phyloP scores from a whole-genome alignment of 352 stramenopile species.

The Globisporangium splendens region DNA sequence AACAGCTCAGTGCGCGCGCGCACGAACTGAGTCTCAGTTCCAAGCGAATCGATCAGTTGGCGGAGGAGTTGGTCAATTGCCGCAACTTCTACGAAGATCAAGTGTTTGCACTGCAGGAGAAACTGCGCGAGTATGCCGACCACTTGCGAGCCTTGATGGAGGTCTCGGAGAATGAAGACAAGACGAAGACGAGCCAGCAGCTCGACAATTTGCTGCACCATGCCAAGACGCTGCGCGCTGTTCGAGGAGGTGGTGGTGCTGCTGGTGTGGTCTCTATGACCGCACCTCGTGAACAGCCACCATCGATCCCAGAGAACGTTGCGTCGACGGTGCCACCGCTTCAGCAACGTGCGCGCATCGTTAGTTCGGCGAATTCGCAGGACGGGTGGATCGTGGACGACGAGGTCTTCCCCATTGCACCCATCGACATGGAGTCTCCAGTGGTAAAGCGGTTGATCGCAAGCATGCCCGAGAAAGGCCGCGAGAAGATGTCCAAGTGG shows the following conservation, averaged over 20 bases:
- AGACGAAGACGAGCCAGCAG: slow-evolving; percentile 20
- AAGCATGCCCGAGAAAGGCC: slow-evolving; percentile 59
- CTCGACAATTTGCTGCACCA: slow-evolving; percentile 49
- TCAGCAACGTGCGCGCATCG: slow-evolving; percentile 17
- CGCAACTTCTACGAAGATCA: slow-evolving; percentile 56
- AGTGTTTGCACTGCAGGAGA: slow-evolving; percentile 37
- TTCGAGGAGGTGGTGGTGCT: slow-evolving; percentile 43
- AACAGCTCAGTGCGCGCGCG: slow-evolving; percentile 47
- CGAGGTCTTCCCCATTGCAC: slow-evolving; percentile 59
- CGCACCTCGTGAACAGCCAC: slow-evolving; percentile 1
- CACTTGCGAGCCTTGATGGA: slow-evolving; percentile 44
- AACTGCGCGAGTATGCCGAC: slow-evolving; percentile 45
- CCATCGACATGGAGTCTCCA: slow-evolving; percentile 76
- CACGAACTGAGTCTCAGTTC: slow-evolving; percentile 43
- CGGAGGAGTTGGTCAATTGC: slow-evolving; percentile 43
- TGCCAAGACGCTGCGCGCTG: slow-evolving; percentile 53
- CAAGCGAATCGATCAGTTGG: slow-evolving; percentile 38
- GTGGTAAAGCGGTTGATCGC: slow-evolving; percentile 62
- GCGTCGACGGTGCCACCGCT: slow-evolving; percentile 9
- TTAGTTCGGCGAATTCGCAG: slow-evolving; percentile 23
- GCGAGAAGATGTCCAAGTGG: slow-evolving; percentile 72
- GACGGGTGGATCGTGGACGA: slow-evolving; percentile 59
- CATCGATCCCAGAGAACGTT: neutral
- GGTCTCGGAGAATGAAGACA: slow-evolving; percentile 37
- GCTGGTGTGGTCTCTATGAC: neutral